A percentile compares a stretch with the other conserved stretches of the same genome.
These are phyloP conservation scores for Entomophthora muscae DNA, from an alignment of 371 early-diverging fungal genomes.

Conservation along the genomic window DNA sequence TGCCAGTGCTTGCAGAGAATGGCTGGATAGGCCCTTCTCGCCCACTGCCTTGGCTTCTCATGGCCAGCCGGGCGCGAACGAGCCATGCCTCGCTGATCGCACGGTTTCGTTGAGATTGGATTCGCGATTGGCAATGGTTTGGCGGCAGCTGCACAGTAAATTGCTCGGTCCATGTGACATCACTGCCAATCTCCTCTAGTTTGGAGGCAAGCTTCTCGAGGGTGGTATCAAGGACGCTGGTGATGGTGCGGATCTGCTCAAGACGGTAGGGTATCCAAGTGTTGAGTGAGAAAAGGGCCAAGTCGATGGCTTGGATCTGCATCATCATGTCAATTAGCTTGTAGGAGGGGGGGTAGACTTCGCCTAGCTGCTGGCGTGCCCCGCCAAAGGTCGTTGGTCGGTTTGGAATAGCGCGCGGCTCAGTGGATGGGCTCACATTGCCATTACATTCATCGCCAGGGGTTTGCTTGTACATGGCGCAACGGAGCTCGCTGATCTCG, in stretches of 20 bases:
- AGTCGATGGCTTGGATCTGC: slow-evolving; percentile 6
- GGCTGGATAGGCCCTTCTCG: background rate
- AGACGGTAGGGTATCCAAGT: slow-evolving; percentile 6
- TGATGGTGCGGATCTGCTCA: background rate
- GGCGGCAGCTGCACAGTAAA: background rate
- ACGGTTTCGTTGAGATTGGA: background rate
- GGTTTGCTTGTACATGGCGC: background rate
- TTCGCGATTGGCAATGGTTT: background rate
- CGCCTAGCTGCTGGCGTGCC: background rate
- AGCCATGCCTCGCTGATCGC: background rate
- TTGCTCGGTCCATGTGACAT: background rate
- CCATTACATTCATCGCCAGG: background rate
- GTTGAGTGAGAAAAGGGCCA: slow-evolving; percentile 4
- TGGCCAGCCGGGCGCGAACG: background rate
- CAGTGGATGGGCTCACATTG: background rate
- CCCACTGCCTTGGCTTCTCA: background rate
- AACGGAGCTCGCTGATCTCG: background rate
- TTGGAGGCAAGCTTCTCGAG: background rate
- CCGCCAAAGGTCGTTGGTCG: background rate
- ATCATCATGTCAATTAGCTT: slow-evolving; percentile 1
- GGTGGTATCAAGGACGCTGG: background rate
- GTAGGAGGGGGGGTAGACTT: background rate
- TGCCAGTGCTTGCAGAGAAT: background rate
- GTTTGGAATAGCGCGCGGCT: background rate
- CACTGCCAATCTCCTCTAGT: background rate